Evolutionary conservation across 2,329 filamentous ascomycete genomes (phyloP), one percentile per base, ranked within the genome.

Genomic region (Colletotrichum chlorophyti): DNA sequence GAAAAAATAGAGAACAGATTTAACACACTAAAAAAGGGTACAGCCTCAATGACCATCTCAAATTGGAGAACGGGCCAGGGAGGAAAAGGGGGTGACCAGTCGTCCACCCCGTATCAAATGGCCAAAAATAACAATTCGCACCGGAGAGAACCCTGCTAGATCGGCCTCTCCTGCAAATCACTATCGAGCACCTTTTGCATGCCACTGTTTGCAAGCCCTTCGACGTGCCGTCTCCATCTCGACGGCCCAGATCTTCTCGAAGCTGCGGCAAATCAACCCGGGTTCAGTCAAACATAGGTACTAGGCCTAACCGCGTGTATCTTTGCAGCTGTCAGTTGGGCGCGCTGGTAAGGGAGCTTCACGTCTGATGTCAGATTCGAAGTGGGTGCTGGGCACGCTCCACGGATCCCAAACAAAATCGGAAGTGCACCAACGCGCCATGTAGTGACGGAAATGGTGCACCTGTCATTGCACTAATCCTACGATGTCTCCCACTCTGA

Each of bases 71-170:
- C 40, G 53, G 47, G 35, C 53, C 43, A 47, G 27, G 32, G n/a
- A n/a, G n/a, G 23, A 53, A 58, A 51, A 43, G 58, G 60, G 58
- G 57, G 57, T 49, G 29, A 48, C 50, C 32, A 40, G 49, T 53
- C 54, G 38, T 54, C 49, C 38, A 42, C 48, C 46, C 49, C 59
- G 54, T 53, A 31, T 37, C 21, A 49, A 35, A 43, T 51, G 23
- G 21, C 60, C 60, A 62, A 62, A 53, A 62, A 62, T 62, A 62
- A 59, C 60, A 57, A n/a, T 26, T 14, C 27, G 34, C 58, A 29
- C 34, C 34, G 46, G 32, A 58, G 53, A 38, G 46, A 58, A 47
- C 53, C 58, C 46, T 60, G 53, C 26, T 35, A 50, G 51, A 40
- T 32, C 48, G 34, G 48, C 47, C 19, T 46, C 19, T 53, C 32